Conservation (phyloP, 345 rosid genomes). For the Sonneratia alba region DNA sequence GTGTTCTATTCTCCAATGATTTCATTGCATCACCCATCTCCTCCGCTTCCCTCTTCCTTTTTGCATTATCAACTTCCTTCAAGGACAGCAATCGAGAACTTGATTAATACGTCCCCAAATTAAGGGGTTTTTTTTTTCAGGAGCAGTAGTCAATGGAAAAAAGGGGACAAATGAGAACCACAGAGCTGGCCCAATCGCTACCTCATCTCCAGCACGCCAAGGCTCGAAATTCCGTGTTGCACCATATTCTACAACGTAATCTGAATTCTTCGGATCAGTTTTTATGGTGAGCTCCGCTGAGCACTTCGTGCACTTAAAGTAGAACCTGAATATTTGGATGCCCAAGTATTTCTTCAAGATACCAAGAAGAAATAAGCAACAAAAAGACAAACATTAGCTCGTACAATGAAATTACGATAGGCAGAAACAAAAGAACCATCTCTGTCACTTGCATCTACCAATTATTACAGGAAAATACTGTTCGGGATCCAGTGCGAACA, state of each 20-base stretch:
- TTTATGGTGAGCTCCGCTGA: constrained; percentile 82
- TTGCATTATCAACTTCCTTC: constrained; percentile 49
- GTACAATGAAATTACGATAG: no score
- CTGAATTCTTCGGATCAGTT: constrained; percentile 95
- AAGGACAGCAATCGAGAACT: constrained; percentile 4
- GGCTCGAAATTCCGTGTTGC: constrained; percentile 87
- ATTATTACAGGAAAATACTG: no score
- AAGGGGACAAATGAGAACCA: not conserved
- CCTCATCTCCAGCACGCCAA: constrained; percentile 95
- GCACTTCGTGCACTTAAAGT: constrained; percentile 90
- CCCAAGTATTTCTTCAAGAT: constrained; percentile 72
- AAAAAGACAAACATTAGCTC: not conserved
- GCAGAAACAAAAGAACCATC: no score
- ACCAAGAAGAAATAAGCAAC: not conserved
- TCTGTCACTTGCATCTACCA: no score
- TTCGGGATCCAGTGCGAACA: not conserved
- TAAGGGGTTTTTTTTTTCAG: not conserved
- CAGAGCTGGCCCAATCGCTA: not conserved
- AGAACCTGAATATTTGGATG: constrained; percentile 80
- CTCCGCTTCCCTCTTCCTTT: constrained; percentile 56
- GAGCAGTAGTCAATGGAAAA: not conserved
- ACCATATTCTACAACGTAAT: constrained; percentile 80
- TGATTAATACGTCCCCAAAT: not conserved
- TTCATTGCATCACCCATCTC: constrained; percentile 98
- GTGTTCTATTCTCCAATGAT: constrained; percentile 74